phyloP scores from a whole-genome alignment of 768 basidiomycete species.

The Pholiota microspora region DNA sequence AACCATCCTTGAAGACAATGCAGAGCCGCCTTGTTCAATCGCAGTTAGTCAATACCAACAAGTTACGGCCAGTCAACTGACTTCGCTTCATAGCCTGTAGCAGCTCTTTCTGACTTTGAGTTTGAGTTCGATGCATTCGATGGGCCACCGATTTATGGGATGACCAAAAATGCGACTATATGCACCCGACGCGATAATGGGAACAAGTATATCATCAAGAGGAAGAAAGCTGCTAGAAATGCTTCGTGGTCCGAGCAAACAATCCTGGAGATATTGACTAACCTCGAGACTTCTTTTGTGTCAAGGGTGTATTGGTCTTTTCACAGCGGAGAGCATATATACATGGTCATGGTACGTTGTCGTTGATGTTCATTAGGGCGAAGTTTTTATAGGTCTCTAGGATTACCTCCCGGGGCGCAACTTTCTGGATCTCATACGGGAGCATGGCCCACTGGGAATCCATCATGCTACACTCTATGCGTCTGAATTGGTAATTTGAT shows the following conservation, averaged over 20 bases:
- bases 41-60: too few species aligned
- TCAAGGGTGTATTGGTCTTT: constrained; percentile 38
- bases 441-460: constrained; percentile 31
- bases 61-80: too few species aligned
- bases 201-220: constrained; percentile 27
- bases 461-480: constrained; percentile 41
- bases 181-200: constrained; percentile 29
- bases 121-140: constrained; percentile 19
- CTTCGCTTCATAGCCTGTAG: constrained; percentile 20
- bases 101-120: constrained; percentile 33
- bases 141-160: background rate
- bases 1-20: constrained; percentile 30
- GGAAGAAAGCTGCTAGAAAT: constrained; percentile 22
- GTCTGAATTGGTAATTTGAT: constrained; percentile 43
- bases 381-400: constrained; percentile 9
- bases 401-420: constrained; percentile 17
- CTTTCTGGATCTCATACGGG: constrained; percentile 28
- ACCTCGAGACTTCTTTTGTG: constrained; percentile 35
- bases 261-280: constrained; percentile 34
- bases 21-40: constrained; percentile 17
- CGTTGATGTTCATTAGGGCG: background rate
- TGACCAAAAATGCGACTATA: constrained; percentile 6
- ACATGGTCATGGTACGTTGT: constrained; percentile 37
- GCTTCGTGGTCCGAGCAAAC: constrained; percentile 29
- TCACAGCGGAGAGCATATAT: constrained; percentile 34